Evolutionary conservation across 108 stramenopile species (phyloP), one percentile per base, ranked within the genome.

Genomic region (Fragilariopsis cylindrus): DNA sequence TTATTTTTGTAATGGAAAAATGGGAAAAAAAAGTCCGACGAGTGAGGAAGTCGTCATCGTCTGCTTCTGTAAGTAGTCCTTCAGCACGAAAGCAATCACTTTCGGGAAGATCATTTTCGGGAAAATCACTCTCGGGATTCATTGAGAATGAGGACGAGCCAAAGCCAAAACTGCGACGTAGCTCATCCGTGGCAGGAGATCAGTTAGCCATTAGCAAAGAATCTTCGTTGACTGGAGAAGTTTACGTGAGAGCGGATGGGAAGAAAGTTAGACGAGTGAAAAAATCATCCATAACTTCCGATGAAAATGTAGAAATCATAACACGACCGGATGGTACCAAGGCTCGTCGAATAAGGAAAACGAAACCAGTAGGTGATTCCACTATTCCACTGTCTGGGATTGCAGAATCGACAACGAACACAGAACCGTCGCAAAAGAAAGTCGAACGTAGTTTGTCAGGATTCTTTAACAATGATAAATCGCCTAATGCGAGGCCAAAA

Each of bases 171-270:
- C 4, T 71, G 0, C 66, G 73, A 41, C 76, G 81, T 4, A 70
- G 72, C 57, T 68, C 76, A 21, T 75, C 76, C 7, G 76, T 77
- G 3, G 73, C 76, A 8, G 76, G 81, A 68, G 80, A 81, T 62
- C 74, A 72, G 30, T 39, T 75, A 52, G 75, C 75, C 8, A 50
- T 80, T 44, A 69, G 45, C 48, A 81, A 72, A 62, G 72, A 73
- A 16, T 67, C 76, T 18, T 73, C 77, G 9, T 45, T 73, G 69
- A 72, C 80, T 47, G 78, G 78, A 58, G 84, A 85, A 55, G 57
- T 86, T 21, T 82, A 82, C 52, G 73, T 86, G 30, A 75, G 85
- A 70, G 81, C 76, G 4, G 85, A 86, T 63, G 85, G 85, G 12
- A 86, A 82, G 67, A 82, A 80, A 63, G 85, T 86, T 8, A 50